Evolutionary conservation across 164 flowering plant genomes (phyloP), one percentile per base, ranked within the genome.

Genomic region (Vitis cinerea): DNA sequence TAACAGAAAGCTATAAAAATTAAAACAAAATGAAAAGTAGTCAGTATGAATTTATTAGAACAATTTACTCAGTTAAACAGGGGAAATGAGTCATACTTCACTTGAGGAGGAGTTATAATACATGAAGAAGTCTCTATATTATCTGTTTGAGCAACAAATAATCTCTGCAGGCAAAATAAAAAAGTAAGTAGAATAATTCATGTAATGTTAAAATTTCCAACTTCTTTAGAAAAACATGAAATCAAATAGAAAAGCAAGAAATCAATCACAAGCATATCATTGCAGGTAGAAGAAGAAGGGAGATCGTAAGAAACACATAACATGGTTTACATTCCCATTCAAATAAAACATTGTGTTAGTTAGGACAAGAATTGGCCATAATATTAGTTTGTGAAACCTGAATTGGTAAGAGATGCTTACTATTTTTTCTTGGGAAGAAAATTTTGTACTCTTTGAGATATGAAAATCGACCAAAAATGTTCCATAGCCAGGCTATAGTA

Each of bases 51-150:
- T 61, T 15, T 50, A 17, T 2, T 16, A 50, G 19, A 1, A 8
- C 29, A 48, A 31, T 10, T 3, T 23, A 63, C 12, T 10, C 10
- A 52, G 52, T 61, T 9, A 31, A 63, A 27, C 13, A 44, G 13
- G 63, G 59, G 50, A 67, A 61, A 74, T 53, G 17, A 74, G 15
- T n/a, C 80, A 71, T 85, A 95, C 99, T 83, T 91, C 71, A 83
- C 98, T 78, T 83, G 77, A 52, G 77, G 91, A 11, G 99, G 99
- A 78, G 62, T 90, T 65, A 84, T 80, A 67, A 95, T 78, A 79
- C 99, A 95, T 30, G 91, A 81, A 50, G 99, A 90, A 66, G 93
- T 86, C 77, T 84, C 93, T 14, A 79, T 75, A 61, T 74, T 84
- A 76, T 95, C 97, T 44, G 77, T 82, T 72, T 84, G 91, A 57